Evolutionary conservation across 116 monocot genomes (phyloP), one percentile per base, ranked within the genome.

Genomic region (Dioscorea cayenensis): DNA sequence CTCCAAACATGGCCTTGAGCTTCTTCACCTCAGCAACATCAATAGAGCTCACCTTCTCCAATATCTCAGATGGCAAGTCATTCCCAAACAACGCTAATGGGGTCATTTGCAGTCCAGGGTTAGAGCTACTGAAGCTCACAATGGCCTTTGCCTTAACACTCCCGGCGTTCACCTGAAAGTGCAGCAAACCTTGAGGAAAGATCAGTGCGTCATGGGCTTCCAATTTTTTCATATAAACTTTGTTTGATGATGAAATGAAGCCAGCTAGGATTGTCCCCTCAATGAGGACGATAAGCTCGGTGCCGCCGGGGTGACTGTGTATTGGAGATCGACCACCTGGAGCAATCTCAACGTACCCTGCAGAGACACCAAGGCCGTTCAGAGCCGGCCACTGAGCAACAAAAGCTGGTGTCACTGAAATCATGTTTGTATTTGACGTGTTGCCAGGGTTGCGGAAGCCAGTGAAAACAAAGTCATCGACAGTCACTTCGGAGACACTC

Each of bases 221-320:
- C 4, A 95, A 49, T 1, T 48, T 83, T 37, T 71, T 76, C 21
- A 14, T 17, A 69, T 86, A 91, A 0, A 75, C 75, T 0, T 8
- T 64, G 71, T 86, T 81, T 6, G 27, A 23, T 21, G 79, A 23
- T 3, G 86, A 77, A 66, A 95, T 78, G 79, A 91, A 84, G 27
- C 87, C 87, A 36, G 78, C 78, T 28, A 32, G 0, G 23, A 87
- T 52, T 36, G 0, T 0, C 12, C 87, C 87, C 49, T 84, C 32
- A 28, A 23, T 48, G 23, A 87, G 76, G 36, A 84, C 11, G n/a
- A 84, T 62, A 49, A 87, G 0, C 85, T 95, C 95, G 32, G 75
- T 67, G 23, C 69, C 95, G 21, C 20, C 81, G 11, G 94, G 94
- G 79, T 95, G 95, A 29, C 82, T 88, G 86, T 95, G 95, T 29